A percentile compares a stretch with the other conserved stretches of the same genome.
Evolutionary conservation across 495 filamentous ascomycete species (phyloP).

Genomic region (Hypoxylon cercidicola): DNA sequence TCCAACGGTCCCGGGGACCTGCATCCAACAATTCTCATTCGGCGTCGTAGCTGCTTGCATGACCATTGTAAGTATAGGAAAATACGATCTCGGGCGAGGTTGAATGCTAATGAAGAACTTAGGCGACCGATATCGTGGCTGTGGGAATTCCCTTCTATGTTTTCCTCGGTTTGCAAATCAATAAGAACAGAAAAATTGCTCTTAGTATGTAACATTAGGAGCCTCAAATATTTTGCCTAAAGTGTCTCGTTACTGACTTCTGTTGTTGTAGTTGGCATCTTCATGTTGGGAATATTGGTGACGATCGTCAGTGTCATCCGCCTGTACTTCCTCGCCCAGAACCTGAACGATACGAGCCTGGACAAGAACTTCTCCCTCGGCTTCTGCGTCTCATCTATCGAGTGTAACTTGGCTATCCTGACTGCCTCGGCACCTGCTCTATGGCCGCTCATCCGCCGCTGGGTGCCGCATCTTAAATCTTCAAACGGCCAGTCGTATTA

Average conservation of each 20-base stretch:
- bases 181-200: slow-evolving; percentile 54
- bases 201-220: too few species aligned
- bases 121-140: too few species aligned
- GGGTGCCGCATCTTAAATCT: slow-evolving; percentile 30
- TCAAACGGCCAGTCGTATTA: slow-evolving; percentile 24
- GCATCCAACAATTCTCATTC: slow-evolving; percentile 47
- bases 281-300: slow-evolving; percentile 57
- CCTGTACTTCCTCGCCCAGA: slow-evolving; percentile 37
- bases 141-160: slow-evolving; percentile 63
- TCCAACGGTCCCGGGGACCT: slow-evolving; percentile 15
- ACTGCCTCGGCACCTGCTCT: slow-evolving; percentile 48
- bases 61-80: slow-evolving; percentile 49
- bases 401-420: slow-evolving; percentile 56
- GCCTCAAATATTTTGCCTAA: too few species aligned
- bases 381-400: slow-evolving; percentile 53
- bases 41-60: slow-evolving; percentile 56
- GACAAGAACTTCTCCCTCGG: slow-evolving; percentile 46
- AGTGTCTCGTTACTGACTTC: too few species aligned
- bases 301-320: slow-evolving; percentile 51
- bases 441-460: slow-evolving; percentile 38
- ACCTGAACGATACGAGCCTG: slow-evolving; percentile 27
- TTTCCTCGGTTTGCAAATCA: slow-evolving; percentile 59
- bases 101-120: too few species aligned
- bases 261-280: too few species aligned
- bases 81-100: too few species aligned